phyloP scores from a whole-genome alignment of 2,329 filamentous ascomycete species.

The Alternaria triticina region DNA sequence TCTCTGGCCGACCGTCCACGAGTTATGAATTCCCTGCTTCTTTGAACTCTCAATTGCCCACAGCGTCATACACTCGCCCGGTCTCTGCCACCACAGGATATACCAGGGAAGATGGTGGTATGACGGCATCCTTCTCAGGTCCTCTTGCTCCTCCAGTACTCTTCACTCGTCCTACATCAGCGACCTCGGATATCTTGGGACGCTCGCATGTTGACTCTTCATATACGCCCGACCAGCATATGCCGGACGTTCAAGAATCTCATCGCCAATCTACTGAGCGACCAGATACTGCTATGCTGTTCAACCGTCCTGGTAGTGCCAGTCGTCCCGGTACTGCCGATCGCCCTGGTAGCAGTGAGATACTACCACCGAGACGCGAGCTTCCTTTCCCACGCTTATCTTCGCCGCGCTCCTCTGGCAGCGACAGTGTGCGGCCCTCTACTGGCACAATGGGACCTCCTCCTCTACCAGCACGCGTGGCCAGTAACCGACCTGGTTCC shows the following conservation, averaged over 20 bases:
- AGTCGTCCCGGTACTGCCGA: not conserved
- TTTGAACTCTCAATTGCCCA: constrained; percentile 14
- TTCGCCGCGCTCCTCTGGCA: constrained; percentile 31
- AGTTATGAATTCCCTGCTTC: constrained; percentile 18
- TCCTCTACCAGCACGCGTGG: constrained; percentile 36
- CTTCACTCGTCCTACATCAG: constrained; percentile 34
- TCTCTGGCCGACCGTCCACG: constrained; percentile 31
- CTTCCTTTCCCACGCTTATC: constrained; percentile 49
- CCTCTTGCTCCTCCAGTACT: constrained; percentile 35
- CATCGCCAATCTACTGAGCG: constrained; percentile 10
- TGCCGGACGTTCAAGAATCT: constrained; percentile 10
- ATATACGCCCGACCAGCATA: constrained; percentile 1
- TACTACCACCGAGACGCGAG: constrained; percentile 47
- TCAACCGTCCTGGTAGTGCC: constrained; percentile 13
- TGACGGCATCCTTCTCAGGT: constrained; percentile 1
- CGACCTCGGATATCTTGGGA: constrained; percentile 19
- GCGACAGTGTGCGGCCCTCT: constrained; percentile 27
- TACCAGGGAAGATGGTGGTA: not conserved
- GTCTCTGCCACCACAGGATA: constrained; percentile 20
- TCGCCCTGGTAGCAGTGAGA: constrained; percentile 18
- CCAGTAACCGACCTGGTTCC: constrained; percentile 26
- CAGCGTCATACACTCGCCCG: constrained; percentile 20
- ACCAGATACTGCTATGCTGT: constrained; percentile 26
- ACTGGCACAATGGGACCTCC: constrained; percentile 40
- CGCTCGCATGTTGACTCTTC: not conserved